Evolutionary conservation across 371 early-diverging fungal species (phyloP), one percentile per base, ranked within the genome.

Genomic region (Rhizopus microsporus): DNA sequence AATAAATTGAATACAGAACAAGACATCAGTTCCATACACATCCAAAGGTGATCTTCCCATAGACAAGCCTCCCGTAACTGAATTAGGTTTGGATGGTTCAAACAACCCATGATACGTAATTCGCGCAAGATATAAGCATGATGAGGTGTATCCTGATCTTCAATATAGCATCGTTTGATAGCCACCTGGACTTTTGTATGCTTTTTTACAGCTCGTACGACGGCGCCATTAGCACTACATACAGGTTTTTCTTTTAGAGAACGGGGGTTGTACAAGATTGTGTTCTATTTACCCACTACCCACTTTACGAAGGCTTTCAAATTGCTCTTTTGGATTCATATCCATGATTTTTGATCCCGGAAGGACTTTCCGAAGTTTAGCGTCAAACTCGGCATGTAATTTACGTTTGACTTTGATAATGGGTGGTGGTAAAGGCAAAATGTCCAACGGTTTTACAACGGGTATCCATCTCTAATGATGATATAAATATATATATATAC

Each of bases 11-110:
- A 79, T 13, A 79, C 77, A 23, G 80, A 79, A 51, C 80, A 79
- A 7, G 71, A 62, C 80, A 79, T 74, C 33, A 79, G 51, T 43
- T 79, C 80, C 80, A 79, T 79, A 43, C 72, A 71, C 72, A 79
- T 76, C 76, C 76, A 79, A 10, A 76, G 62, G 62, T 79, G 62
- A 61, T 79, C 80, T 15, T 66, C 69, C 67, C 67, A 74, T 31
- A 79, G 53, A 52, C 65, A 57, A 13, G 77, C 74, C 60, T 79
- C 80, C 34, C 53, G 59, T 3, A 79, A 57, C 42, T 72, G 65
- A 59, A 76, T 65, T 12, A 79, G 38, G 46, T 76, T 76, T 1
- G 59, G 71, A 54, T 76, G 77, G 16, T 57, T 54, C 9, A 76
- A 52, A 46, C 73, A 70, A 6, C 77, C 77, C 80, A 79, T 79